Conservation (phyloP, 73 alveolate species). For the Paramecium tetraurelia region DNA sequence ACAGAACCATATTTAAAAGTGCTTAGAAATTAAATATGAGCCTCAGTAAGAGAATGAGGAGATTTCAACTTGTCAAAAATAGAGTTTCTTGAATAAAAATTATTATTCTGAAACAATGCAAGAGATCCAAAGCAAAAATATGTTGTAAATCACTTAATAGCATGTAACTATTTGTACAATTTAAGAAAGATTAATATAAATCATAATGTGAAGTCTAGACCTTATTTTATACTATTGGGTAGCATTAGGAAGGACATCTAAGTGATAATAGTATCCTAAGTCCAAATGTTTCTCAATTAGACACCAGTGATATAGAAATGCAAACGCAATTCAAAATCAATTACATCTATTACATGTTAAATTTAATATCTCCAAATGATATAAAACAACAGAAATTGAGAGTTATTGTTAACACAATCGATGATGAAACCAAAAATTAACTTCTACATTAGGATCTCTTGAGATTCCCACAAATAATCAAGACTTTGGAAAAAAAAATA, state of each 20-base stretch:
- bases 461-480: neutral
- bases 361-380: neutral
- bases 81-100: neutral
- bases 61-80: neutral
- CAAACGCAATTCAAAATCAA: neutral
- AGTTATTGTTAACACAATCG: neutral
- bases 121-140: neutral
- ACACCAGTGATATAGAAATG: neutral
- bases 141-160: neutral
- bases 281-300: neutral
- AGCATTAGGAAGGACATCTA: neutral
- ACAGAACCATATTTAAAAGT: neutral
- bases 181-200: neutral
- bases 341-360: neutral
- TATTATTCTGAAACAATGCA: neutral
- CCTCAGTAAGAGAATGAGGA: neutral
- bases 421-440: neutral
- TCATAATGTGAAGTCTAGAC: neutral
- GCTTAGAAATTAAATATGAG: neutral
- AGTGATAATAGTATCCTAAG: neutral
- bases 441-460: neutral
- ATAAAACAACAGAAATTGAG: neutral
- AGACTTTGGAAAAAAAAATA: neutral
- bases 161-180: neutral
- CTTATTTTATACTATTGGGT: neutral